Evolutionary conservation across 2,329 filamentous ascomycete species (phyloP).

Genomic region (Clonostachys byssicola): DNA sequence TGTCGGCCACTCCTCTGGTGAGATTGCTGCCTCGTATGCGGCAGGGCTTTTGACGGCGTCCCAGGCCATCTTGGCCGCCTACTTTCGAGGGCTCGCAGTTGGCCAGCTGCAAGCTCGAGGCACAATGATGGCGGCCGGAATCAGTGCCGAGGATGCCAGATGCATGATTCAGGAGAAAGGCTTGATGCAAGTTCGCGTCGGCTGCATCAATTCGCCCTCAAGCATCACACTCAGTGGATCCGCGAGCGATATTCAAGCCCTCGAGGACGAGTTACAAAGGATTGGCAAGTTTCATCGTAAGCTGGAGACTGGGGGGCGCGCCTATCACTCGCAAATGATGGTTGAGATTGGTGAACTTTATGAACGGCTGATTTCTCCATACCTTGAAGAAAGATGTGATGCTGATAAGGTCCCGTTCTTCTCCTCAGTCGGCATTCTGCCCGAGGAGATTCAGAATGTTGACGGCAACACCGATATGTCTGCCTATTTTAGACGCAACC

Average conservation of each 20-base stretch:
- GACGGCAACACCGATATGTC: background rate
- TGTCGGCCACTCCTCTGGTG: constrained; percentile 36
- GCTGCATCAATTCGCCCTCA: constrained; percentile 27
- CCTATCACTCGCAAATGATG: constrained; percentile 36
- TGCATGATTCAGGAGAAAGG: constrained; percentile 13
- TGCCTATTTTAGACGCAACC: constrained; percentile 6
- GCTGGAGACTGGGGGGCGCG: constrained; percentile 24
- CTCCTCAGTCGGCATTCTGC: background rate
- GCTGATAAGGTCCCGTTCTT: background rate
- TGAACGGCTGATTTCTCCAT: constrained; percentile 3
- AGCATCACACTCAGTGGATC: constrained; percentile 30
- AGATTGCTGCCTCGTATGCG: constrained; percentile 39
- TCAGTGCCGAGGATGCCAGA: constrained; percentile 11
- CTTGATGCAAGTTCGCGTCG: constrained; percentile 22
- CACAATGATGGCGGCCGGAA: constrained; percentile 32
- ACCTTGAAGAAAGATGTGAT: constrained; percentile 7
- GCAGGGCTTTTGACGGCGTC: constrained; percentile 23
- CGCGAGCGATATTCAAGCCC: constrained; percentile 1
- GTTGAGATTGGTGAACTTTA: constrained; percentile 14
- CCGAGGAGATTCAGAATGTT: background rate
- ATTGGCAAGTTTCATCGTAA: constrained; percentile 16
- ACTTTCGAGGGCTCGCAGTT: constrained; percentile 25
- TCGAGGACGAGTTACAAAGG: constrained; percentile 7
- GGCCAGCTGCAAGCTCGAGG: constrained; percentile 7
- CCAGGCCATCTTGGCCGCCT: constrained; percentile 30